Conservation (phyloP, 441 rosid genomes). For the Populus hybrid region DNA sequence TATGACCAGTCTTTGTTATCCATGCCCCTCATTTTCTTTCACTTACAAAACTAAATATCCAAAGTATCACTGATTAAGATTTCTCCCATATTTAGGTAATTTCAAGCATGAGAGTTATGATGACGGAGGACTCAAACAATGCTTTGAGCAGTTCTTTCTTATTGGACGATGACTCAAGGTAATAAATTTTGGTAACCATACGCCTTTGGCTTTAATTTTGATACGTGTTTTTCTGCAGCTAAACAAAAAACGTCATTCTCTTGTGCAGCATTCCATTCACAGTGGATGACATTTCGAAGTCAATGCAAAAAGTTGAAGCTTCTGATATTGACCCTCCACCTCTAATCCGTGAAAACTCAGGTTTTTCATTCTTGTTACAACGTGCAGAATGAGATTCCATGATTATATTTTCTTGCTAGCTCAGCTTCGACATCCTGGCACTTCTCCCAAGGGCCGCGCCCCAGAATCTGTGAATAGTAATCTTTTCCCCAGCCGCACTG, state of each 20-base stretch:
- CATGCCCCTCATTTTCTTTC: not conserved
- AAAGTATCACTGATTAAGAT: not conserved
- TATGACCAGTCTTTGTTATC: not conserved
- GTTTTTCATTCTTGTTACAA: constrained; percentile 69
- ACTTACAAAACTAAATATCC: not conserved
- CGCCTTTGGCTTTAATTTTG: not conserved
- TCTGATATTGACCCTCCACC: constrained; percentile 77
- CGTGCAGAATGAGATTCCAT: constrained; percentile 41
- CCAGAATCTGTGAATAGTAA: not conserved
- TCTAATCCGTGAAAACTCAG: constrained; percentile 64
- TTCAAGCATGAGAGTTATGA: constrained; percentile 74
- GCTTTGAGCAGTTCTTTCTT: constrained; percentile 80
- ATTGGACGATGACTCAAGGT: constrained; percentile 88
- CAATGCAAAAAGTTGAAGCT: constrained; percentile 72
- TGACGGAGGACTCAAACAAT: constrained; percentile 81
- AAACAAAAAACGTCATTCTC: constrained; percentile 14
- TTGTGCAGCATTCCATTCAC: constrained; percentile 78
- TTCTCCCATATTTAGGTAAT: constrained; percentile 48
- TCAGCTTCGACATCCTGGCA: not conserved
- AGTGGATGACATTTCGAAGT: constrained; percentile 81
- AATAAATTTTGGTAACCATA: not conserved
- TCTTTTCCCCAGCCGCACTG: not conserved
- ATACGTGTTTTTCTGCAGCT: not conserved
- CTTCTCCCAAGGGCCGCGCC: not conserved
- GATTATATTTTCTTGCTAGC: not conserved